Evolutionary conservation across 176 grass and related monocot species (phyloP), one percentile per base, ranked within the genome.

Genomic region (Oryza australiensis): DNA sequence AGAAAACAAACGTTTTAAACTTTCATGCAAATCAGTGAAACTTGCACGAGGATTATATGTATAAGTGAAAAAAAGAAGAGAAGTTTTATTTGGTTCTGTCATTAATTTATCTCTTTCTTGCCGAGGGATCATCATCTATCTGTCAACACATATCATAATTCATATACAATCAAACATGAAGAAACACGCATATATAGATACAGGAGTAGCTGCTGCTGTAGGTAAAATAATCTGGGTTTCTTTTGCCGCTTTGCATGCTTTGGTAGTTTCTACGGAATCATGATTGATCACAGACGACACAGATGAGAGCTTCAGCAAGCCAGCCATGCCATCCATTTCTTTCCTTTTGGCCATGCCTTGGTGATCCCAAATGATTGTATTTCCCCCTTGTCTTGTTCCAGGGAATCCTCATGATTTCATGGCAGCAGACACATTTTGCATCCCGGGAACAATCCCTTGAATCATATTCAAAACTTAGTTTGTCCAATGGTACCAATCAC

Each of bases 321-420:
- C 20, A 5, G 7, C 0, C 28, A 48, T 26, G 65, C 24, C 20
- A 5, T 2, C 0, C 28, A 49, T 26, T 23, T 3, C 13, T 72
- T 81, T 72, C 72, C 66, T 72, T 70, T 72, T 82, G 83, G 78
- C 13, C 43, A 15, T 66, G 83, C 83, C 65, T 82, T 26, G 78
- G 66, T 7, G 55, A 57, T 57, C 42, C 24, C 53, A 85, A 59
- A 82, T 24, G 78, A 33, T 81, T 70, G 83, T 76, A 82, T 82
- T 32, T 45, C 12, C 1, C 38, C 5, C 35, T 78, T 89, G 88
- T 86, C 79, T 86, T 82, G 79, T 86, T 73, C 24, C 1, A 7
- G 72, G 88, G 88, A 86, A 82, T 86, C 73, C 63, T 28, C 83
- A 82, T 86, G 73, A 86, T 89, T 86, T 78, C 73, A 86, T 86